Percentiles rank a stretch among this genome's conserved stretches.
Conservation (phyloP, 2,329 filamentous ascomycete genomes). For the Aspergillus ochraceoroseus region DNA sequence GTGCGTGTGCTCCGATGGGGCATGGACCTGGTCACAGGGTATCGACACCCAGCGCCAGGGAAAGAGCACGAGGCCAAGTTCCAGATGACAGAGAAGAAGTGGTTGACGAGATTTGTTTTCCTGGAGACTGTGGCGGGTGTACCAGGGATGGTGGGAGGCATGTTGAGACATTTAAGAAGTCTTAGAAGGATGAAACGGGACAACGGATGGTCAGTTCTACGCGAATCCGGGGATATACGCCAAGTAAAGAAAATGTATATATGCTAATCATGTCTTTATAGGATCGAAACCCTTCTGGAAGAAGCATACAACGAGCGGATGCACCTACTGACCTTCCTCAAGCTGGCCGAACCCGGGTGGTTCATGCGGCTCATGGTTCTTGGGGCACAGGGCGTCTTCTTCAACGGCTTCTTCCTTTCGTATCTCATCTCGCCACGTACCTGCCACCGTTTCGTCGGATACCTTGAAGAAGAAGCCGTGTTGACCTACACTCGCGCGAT, state of each 20-base stretch:
- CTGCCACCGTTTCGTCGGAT: conserved; percentile 92
- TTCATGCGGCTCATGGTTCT: conserved; percentile 93
- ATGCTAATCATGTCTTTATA: conserved; percentile 22
- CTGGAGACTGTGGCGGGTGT: conserved; percentile 92
- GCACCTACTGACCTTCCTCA: conserved; percentile 89
- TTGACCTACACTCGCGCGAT: conserved; percentile 91
- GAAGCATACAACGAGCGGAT: conserved; percentile 92
- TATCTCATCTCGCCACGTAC: conserved; percentile 84
- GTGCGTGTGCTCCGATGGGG: conserved; percentile 71
- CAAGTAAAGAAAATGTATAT: not conserved
- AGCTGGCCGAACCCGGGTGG: conserved; percentile 76
- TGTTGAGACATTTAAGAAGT: conserved; percentile 82
- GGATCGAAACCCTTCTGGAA: conserved; percentile 88
- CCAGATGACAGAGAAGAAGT: conserved; percentile 75
- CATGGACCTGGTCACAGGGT: conserved; percentile 77
- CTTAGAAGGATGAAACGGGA: conserved; percentile 82
- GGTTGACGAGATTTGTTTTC: conserved; percentile 86
- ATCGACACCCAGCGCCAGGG: conserved; percentile 62
- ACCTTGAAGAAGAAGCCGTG: conserved; percentile 95
- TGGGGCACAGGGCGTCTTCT: conserved; percentile 90
- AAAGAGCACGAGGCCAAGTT: conserved; percentile 51
- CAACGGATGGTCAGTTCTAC: conserved; percentile 67
- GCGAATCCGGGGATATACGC: no score
- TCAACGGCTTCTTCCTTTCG: conserved; percentile 84
- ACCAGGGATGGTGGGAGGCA: conserved; percentile 93